A percentile compares a stretch with the other conserved stretches of the same genome.
Evolutionary conservation across 768 basidiomycete genomes (phyloP).

Genomic region (Roridomyces roridus): DNA sequence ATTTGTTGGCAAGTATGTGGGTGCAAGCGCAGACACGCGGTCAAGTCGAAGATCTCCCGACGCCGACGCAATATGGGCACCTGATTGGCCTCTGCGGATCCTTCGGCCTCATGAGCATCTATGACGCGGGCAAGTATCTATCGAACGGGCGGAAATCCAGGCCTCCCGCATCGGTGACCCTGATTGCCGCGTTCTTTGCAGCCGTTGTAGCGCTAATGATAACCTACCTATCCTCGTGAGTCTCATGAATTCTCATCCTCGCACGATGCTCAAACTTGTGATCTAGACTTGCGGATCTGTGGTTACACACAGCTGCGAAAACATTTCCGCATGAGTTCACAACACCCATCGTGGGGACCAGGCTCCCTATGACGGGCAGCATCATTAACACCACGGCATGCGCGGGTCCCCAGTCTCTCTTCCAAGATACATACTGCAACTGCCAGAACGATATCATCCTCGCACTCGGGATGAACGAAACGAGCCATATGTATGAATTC

Average conservation of each 20-base stretch:
- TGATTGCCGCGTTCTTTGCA: not conserved
- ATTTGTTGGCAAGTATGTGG: slow-evolving; percentile 8
- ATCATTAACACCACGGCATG: slow-evolving; percentile 5
- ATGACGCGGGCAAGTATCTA: slow-evolving; percentile 7
- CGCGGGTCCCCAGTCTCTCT: not conserved
- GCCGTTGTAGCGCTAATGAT: not conserved
- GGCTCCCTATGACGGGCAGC: not conserved
- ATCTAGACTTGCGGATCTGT: slow-evolving; percentile 7
- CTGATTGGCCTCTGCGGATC: slow-evolving; percentile 13
- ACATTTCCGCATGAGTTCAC: not conserved
- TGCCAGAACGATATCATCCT: too few species aligned
- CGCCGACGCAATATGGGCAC: slow-evolving; percentile 12
- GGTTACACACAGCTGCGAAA: slow-evolving; percentile 9
- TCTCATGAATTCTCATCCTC: not conserved
- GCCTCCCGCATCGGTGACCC: not conserved
- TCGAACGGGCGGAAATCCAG: not conserved
- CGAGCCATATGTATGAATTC: not conserved
- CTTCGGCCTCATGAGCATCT: not conserved
- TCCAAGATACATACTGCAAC: not conserved
- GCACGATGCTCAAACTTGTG: not conserved
- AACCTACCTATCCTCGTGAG: slow-evolving; percentile 6
- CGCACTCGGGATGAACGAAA: too few species aligned
- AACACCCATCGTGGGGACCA: not conserved
- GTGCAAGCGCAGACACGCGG: not conserved
- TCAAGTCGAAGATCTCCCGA: slow-evolving; percentile 1